phyloP scores from a whole-genome alignment of 306 rosid species.

The Castanea sativa region DNA sequence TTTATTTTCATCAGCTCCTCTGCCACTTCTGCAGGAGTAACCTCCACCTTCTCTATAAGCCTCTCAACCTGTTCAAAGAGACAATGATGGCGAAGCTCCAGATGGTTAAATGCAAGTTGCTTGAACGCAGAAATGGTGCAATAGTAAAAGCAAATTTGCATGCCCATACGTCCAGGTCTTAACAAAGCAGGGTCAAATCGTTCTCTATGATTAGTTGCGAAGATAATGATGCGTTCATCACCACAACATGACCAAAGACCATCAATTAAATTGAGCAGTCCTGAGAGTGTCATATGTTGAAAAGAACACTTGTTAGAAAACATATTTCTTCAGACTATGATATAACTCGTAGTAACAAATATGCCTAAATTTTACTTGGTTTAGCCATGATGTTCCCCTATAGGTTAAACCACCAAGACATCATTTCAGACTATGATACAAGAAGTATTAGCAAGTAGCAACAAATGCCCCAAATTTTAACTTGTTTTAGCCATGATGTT shows the following conservation, averaged over 20 bases:
- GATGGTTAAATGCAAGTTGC: constrained; percentile 25
- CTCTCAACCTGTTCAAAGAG: constrained; percentile 22
- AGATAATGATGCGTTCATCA: constrained; percentile 29
- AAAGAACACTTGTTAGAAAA: neutral
- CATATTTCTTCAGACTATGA: no score
- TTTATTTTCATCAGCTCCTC: constrained; percentile 31
- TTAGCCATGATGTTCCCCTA: no score
- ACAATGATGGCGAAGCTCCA: neutral
- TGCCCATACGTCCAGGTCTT: constrained; percentile 39
- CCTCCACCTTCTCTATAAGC: constrained; percentile 19
- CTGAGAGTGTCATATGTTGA: constrained; percentile 20
- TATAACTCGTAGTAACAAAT: no score
- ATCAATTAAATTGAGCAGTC: constrained; percentile 26
- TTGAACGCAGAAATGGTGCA: constrained; percentile 22
- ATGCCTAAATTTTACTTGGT: no score
- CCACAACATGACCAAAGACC: constrained; percentile 29
- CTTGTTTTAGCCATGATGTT: no score
- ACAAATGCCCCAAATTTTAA: no score
- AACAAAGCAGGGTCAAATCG: constrained; percentile 30
- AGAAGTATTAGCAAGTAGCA: no score
- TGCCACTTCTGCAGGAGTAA: constrained; percentile 35
- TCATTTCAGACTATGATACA: no score
- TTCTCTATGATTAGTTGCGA: constrained; percentile 21
- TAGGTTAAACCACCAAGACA: no score
- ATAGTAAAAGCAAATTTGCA: constrained; percentile 34